A percentile compares a stretch with the other conserved stretches of the same genome.
Evolutionary conservation across 2,329 filamentous ascomycete genomes (phyloP).

Genomic region (Colletotrichum orchidophilum): DNA sequence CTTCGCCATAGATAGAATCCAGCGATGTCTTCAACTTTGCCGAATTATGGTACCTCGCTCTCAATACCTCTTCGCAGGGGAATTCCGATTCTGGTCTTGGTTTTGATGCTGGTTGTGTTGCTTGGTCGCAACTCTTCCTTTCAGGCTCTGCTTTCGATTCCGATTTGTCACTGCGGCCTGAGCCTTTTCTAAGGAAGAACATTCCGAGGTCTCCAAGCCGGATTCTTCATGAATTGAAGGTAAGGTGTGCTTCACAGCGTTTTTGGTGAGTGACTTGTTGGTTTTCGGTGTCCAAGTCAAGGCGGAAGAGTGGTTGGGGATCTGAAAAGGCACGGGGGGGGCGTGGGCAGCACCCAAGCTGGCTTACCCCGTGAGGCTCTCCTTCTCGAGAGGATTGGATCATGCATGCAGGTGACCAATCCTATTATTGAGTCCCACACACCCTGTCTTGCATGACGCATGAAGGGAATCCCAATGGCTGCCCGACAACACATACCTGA

Average conservation of each 20-base stretch:
- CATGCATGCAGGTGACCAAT: neutral
- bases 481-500: conserved; percentile 21
- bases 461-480: neutral
- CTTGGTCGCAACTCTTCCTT: neutral
- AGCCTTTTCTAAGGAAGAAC: neutral
- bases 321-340: neutral
- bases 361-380: neutral
- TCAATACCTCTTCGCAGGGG: neutral
- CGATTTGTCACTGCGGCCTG: neutral
- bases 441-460: conserved; percentile 15
- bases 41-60: conserved; percentile 3
- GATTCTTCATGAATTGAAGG: neutral
- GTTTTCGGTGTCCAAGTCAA: neutral
- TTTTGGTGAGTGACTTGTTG: neutral
- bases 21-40: neutral
- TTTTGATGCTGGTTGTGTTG: neutral
- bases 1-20: conserved; percentile 4
- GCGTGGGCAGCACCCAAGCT: neutral
- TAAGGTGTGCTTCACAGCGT: conserved; percentile 5
- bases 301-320: neutral
- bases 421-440: neutral
- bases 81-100: neutral
- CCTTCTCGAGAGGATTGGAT: neutral
- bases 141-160: neutral
- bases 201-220: neutral